phyloP scores from a whole-genome alignment of 257 asterid species.

The Penstemon eatonii region DNA sequence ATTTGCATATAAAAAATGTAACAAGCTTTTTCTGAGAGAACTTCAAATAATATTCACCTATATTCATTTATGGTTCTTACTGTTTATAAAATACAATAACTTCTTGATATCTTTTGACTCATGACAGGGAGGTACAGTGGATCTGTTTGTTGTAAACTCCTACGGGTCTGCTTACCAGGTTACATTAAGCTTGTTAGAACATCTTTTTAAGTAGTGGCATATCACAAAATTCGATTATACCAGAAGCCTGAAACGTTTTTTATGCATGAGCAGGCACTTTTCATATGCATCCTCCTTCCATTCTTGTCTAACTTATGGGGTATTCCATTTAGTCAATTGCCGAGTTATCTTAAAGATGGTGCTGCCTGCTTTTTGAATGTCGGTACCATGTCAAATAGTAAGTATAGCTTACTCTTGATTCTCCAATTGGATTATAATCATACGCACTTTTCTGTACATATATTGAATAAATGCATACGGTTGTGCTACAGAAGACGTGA shows the following conservation, averaged over 20 bases:
- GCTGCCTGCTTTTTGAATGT: conserved; percentile 93
- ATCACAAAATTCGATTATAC: conserved; percentile 21
- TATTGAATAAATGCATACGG: background rate
- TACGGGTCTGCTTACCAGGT: conserved; percentile 98
- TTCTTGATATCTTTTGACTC: conserved; percentile 25
- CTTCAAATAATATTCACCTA: conserved; percentile 6
- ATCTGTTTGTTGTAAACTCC: conserved; percentile 88
- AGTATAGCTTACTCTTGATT: conserved; percentile 31
- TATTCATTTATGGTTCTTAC: conserved; percentile 10
- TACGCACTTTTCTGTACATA: background rate
- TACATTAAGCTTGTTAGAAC: conserved; percentile 20
- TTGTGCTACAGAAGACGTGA: conserved; percentile 18
- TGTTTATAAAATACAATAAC: conserved; percentile 16
- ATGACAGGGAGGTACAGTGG: conserved; percentile 74
- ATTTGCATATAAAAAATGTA: background rate
- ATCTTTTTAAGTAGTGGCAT: conserved; percentile 10
- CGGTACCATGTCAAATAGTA: conserved; percentile 67
- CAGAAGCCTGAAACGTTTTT: conserved; percentile 34
- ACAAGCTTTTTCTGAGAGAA: background rate
- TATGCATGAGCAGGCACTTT: conserved; percentile 61
- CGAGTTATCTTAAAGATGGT: conserved; percentile 81
- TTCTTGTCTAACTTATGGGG: conserved; percentile 95
- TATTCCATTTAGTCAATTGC: conserved; percentile 76
- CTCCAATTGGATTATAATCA: background rate
- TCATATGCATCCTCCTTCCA: conserved; percentile 89